A percentile compares a stretch with the other conserved stretches of the same genome.
Evolutionary conservation across 139 green algal genomes (phyloP).

Genomic region (Astrephomene gubernaculifera): DNA sequence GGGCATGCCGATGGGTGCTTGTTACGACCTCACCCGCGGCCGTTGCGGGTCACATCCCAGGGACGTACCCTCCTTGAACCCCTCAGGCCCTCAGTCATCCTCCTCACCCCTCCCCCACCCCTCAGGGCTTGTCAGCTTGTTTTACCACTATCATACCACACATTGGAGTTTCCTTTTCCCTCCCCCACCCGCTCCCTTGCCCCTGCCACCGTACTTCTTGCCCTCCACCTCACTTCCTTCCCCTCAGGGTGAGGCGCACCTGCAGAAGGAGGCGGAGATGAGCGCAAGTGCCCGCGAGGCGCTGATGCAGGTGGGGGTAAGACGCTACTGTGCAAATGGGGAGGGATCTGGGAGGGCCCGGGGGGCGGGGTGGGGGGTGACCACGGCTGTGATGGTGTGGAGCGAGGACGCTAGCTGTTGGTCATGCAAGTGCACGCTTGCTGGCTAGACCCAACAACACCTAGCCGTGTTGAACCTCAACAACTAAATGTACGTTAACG

Average conservation of each 20-base stretch:
- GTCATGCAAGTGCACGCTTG: too few species aligned
- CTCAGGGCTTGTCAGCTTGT: too few species aligned
- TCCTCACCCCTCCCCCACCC: background rate
- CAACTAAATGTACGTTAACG: too few species aligned
- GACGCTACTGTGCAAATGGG: background rate
- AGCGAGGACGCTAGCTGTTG: too few species aligned
- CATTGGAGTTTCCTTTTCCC: background rate
- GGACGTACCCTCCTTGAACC: too few species aligned
- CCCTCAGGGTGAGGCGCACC: slow-evolving; percentile 45
- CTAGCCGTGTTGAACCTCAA: too few species aligned
- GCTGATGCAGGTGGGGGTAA: slow-evolving; percentile 46
- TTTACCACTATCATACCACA: background rate
- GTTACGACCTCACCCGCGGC: too few species aligned
- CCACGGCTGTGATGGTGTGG: background rate
- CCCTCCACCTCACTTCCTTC: background rate
- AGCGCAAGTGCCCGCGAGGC: slow-evolving; percentile 65
- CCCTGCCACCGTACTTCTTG: background rate
- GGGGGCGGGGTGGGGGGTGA: background rate
- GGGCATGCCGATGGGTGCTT: too few species aligned
- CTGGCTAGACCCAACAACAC: too few species aligned
- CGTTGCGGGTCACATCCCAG: too few species aligned
- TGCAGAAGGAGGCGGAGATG: slow-evolving; percentile 73
- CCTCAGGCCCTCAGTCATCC: too few species aligned
- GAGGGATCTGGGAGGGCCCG: background rate
- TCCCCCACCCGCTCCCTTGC: background rate